Base-by-base conservation (phyloP, 129 eudicot genomes). In the Flaveria robusta region DNA sequence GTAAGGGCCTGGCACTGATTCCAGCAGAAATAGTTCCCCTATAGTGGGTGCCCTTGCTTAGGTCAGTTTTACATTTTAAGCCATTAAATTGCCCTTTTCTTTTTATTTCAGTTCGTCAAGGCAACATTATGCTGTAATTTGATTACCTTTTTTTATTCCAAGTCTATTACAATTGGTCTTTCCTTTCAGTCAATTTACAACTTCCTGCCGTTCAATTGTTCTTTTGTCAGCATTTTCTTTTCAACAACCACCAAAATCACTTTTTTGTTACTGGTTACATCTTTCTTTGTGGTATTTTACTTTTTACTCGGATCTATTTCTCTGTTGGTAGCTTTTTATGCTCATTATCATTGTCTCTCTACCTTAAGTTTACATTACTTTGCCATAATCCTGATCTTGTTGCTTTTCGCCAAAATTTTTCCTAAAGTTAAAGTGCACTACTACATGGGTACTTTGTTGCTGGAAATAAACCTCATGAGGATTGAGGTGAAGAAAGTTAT, bases 1-100 rank as follows among this genome's bases (percentile, higher is more conserved):
- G 80, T 90, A 84, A 83, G 86, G 91, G 89, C 88, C 88, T 80
- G 96, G 87, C 87, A 88, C 85, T 83, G 91, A 80, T 88, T 77
- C 74, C 97, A 70, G 97, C 98, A 83, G 96, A 88, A 85, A 78
- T 85, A 83, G 86, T 85, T 82, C 85, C 87, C 87, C 68, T 85
- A 81, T 86, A 87, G 84, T 84, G 85, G 79, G 87, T 87, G 89
- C 90, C 90, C 90, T 88, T 72, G 82, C 85, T 81, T 93, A 90
- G 98, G 98, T 90, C 98, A 90, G 96, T 93, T 77, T 85, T 79
- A 63, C 55, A 69, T 45, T 77, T 88, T 66, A 84, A 84, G 86
- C 77, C 85, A 29, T 66, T 84, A 71, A 81, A 76, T 83, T 81
- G 20, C 79, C 83, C 82, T 78, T 79, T 70, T 76, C 81, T 58